A percentile compares a stretch with the other conserved stretches of the same genome.
Conservation (phyloP, 352 stramenopile species). For the Phytophthora citrophthora region DNA sequence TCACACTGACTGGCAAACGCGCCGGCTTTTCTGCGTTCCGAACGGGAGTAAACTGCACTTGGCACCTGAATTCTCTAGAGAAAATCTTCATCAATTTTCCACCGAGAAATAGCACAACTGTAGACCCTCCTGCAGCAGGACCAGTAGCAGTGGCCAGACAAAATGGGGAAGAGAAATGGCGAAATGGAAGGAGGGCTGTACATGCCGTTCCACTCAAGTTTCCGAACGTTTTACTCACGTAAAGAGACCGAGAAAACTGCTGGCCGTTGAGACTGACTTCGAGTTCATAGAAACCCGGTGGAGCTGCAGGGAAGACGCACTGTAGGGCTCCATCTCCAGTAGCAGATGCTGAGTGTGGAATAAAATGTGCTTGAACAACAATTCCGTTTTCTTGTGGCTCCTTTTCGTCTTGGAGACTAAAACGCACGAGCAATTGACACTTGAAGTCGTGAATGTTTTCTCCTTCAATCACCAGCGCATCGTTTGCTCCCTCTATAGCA, state of each 20-base stretch:
- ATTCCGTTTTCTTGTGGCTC: conserved; percentile 14
- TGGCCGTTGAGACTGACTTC: conserved; percentile 75
- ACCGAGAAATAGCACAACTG: conserved; percentile 60
- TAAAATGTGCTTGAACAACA: conserved; percentile 43
- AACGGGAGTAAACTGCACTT: conserved; percentile 63
- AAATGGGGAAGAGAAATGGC: conserved; percentile 64
- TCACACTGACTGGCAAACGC: conserved; percentile 1
- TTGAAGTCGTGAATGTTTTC: conserved; percentile 63
- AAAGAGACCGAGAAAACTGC: conserved; percentile 65
- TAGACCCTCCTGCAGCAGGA: conserved; percentile 64
- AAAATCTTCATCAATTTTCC: conserved; percentile 60
- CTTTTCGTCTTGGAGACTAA: conserved; percentile 45
- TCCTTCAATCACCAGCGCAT: conserved; percentile 45
- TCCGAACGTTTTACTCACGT: conserved; percentile 60
- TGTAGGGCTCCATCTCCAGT: conserved; percentile 30
- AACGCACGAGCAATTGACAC: conserved; percentile 52
- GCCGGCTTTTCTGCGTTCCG: conserved; percentile 10
- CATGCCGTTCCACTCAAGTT: conserved; percentile 72
- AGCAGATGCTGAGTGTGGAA: conserved; percentile 18
- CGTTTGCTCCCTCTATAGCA: conserved; percentile 37
- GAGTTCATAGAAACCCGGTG: conserved; percentile 62
- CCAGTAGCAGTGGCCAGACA: conserved; percentile 68
- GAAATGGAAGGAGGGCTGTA: conserved; percentile 65
- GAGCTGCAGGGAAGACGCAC: conserved; percentile 36
- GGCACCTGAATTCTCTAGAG: conserved; percentile 54